These are phyloP conservation scores for Candida parachauliodes DNA, from an alignment of 805 yeast species.

Conservation along the genomic window DNA sequence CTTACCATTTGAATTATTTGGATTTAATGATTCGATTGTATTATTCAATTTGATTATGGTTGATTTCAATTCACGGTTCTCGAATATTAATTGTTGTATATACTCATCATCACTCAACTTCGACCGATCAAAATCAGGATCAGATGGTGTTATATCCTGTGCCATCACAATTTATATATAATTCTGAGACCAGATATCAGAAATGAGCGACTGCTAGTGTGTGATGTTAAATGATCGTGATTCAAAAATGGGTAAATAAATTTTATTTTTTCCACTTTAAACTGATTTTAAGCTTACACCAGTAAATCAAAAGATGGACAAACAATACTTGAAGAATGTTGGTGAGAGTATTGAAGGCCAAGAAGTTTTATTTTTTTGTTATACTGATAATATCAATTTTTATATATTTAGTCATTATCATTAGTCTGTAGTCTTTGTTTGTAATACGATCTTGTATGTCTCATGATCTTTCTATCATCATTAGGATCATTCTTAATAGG, in stretches of 20 bases:
- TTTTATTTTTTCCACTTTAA: too few species aligned
- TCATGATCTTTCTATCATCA: constrained; percentile 24
- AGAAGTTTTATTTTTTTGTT: too few species aligned
- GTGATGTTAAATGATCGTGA: too few species aligned
- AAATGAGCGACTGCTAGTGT: too few species aligned
- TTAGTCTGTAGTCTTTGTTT: constrained; percentile 17
- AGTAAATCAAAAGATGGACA: too few species aligned
- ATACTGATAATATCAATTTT: not conserved
- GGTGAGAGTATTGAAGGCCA: too few species aligned
- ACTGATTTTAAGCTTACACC: too few species aligned
- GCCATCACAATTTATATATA: too few species aligned
- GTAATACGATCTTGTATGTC: constrained; percentile 39
- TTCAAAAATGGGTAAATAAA: too few species aligned
- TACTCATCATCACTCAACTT: constrained; percentile 24
- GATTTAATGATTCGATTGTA: constrained; percentile 5
- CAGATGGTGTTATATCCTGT: constrained; percentile 27
- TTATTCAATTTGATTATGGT: constrained; percentile 7
- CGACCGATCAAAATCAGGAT: constrained; percentile 33
- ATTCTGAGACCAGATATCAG: too few species aligned
- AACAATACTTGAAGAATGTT: too few species aligned
- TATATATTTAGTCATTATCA: constrained; percentile 1
- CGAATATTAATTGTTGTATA: constrained; percentile 33
- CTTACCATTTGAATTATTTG: too few species aligned
- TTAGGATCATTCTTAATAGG: constrained; percentile 25
- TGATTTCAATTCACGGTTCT: constrained; percentile 31